Base-by-base conservation (phyloP, 805 yeast species). In the Martiniozyma abietophila region DNA sequence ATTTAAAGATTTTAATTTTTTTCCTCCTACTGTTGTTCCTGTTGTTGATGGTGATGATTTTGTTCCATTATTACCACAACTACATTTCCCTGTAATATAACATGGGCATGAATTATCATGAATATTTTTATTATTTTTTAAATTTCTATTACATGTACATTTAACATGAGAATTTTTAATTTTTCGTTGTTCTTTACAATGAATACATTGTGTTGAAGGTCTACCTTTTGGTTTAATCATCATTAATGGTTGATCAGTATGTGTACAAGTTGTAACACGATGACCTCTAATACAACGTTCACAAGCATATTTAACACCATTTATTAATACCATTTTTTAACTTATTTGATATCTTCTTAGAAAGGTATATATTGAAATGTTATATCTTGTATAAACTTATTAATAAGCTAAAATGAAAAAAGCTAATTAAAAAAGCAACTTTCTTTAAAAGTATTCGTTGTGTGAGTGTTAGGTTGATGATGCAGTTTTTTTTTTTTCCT, bases 201-300 rank as follows among this genome's bases (percentile, higher is more conserved):
- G 94, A 25, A 69, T 65, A 51, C 97, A 89, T 50, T 86, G 95
- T 2, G 95, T 78, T 1, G 95, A 76, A 1, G 98, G 98, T 37
- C 98, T 67, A 3, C 98, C 98, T 53, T 92, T 92, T 12, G 95
- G 96, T 53, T 92, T 92, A 55, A 92, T 89, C 82, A 80, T 80
- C 53, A 82, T 79, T 46, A 92, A 62, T 4, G 94, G 94, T 50
- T 83, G 84, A 46, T 92, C 95, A 0, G 88, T 75, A 55, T 92
- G 98, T 29, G 80, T 77, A 58, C 98, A 92, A 3, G 94, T 76
- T 1, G 96, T 82, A 29, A 89, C 98, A 35, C 98, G 66, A 53
- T 92, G 98, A 28, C 98, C 98, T 41, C 98, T 69, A 31, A 92
- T 88, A 58, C 98, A 89, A 40, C 96, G 38, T 47, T 86, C 95